A percentile compares a stretch with the other conserved stretches of the same genome.
Conservation (phyloP, 1,284 basidiomycete genomes). For the Uromyces viciae-fabae region DNA sequence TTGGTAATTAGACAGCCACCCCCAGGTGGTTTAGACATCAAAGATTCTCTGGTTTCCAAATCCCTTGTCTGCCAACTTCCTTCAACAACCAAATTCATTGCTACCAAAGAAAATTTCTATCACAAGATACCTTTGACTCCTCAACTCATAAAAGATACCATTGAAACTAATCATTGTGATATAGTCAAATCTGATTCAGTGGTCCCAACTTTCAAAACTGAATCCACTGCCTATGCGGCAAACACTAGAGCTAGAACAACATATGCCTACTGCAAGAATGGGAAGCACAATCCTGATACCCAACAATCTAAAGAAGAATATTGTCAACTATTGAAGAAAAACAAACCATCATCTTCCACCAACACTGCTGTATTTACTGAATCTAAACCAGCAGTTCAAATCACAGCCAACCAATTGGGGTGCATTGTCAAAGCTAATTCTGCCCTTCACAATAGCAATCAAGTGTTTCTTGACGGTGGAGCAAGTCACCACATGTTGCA, state of each 20-base stretch:
- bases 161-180: neutral
- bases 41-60: neutral
- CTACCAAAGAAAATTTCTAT: neutral
- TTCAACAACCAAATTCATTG: neutral
- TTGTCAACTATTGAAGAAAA: neutral
- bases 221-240: neutral
- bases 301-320: neutral
- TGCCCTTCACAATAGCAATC: neutral
- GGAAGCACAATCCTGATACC: neutral
- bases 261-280: neutral
- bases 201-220: neutral
- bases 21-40: neutral
- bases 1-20: neutral
- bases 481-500: neutral
- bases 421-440: neutral
- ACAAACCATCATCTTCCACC: too few relatives aligned
- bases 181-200: neutral
- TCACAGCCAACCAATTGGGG: neutral
- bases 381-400: neutral
- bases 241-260: too few relatives aligned
- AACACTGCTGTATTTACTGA: neutral
- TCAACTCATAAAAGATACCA: neutral
- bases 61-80: neutral
- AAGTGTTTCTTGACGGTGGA: neutral
- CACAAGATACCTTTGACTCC: neutral